A percentile compares a stretch with the other conserved stretches of the same genome.
These are phyloP conservation scores for Chlorociboria aeruginascens DNA, from an alignment of 495 filamentous ascomycete species.

Conservation along the genomic window DNA sequence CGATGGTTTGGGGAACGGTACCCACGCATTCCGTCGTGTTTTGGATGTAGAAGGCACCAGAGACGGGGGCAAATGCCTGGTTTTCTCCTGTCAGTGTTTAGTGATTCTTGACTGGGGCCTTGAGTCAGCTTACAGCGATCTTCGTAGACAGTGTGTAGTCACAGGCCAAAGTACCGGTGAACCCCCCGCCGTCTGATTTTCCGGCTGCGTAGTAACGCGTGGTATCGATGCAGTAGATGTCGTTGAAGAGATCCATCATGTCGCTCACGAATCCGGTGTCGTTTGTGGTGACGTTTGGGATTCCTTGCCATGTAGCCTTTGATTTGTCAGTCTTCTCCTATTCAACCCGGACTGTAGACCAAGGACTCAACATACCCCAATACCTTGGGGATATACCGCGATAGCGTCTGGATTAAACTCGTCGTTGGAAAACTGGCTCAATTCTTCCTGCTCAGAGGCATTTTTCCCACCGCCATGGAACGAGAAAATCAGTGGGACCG, in stretches of 20 bases:
- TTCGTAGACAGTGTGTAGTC: conserved; percentile 21
- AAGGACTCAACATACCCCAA: conserved; percentile 20
- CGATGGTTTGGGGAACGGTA: conserved; percentile 2
- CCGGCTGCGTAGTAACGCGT: conserved; percentile 34
- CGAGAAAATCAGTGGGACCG: conserved; percentile 32
- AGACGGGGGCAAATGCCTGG: conserved; percentile 29
- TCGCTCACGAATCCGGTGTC: conserved; percentile 26
- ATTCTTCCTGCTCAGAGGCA: conserved; percentile 23
- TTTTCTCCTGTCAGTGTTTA: conserved; percentile 13
- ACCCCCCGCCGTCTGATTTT: conserved; percentile 42
- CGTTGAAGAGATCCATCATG: conserved; percentile 32
- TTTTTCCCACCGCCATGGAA: conserved; percentile 31
- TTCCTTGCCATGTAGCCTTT: conserved; percentile 22
- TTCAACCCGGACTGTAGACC: background rate
- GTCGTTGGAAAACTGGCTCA: conserved; percentile 32
- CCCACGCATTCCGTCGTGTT: conserved; percentile 16
- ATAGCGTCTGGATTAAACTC: conserved; percentile 34
- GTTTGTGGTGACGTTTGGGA: conserved; percentile 17
- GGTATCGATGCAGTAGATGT: conserved; percentile 34
- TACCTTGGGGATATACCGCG: conserved; percentile 36
- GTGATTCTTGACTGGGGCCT: too few species aligned
- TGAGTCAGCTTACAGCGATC: too few species aligned
- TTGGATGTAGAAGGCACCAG: conserved; percentile 15
- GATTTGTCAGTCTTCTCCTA: background rate
- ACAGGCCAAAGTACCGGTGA: conserved; percentile 36